Evolutionary conservation across 257 asterid genomes (phyloP), one percentile per base, ranked within the genome.

Genomic region (Voacanga thouarsii): DNA sequence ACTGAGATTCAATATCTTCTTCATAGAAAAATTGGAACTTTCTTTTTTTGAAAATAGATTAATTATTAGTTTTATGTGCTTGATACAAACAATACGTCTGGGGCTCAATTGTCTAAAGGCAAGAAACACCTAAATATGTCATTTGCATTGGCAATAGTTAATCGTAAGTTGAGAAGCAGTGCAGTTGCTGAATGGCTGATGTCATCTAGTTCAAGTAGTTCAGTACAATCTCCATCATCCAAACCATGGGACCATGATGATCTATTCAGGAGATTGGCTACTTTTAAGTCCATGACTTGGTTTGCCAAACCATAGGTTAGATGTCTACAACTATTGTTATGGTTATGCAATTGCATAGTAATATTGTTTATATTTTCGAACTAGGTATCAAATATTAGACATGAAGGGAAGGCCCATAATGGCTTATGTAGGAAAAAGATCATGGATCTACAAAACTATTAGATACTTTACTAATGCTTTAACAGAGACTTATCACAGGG

Each of bases 231-330:
- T 64, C 86, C 96, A 47, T 65, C 56, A 11, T 92, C 94, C 82
- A 87, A 93, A 89, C 99, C 99, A 30, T 93, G 99, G 99, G 94
- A 93, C 83, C 91, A 98, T 9, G 88, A 78, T 79, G 99, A 96
- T 87, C 89, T 92, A 74, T 85, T 83, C 49, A 79, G 65, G 88
- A 93, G 97, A 88, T 79, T 96, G 81, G 87, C 96, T 14, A 90
- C 97, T 68, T 96, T 96, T 91, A 93, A 89, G 86, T 90, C 99
- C 73, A 96, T 93, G 88, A 90, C 92, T 55, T 96, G 99, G 99
- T 96, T 96, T 79, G 99, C 97, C n/a, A 96, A 91, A 83, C 98
- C 99, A 26, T 89, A 92, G 99, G 99, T 96, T 82, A 71, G 68
- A 64, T 59, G 49, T 49, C 75, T 47, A 24, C 18, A 65, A 68